Evolutionary conservation across 257 asterid genomes (phyloP).

Genomic region (Plectranthus barbatus): DNA sequence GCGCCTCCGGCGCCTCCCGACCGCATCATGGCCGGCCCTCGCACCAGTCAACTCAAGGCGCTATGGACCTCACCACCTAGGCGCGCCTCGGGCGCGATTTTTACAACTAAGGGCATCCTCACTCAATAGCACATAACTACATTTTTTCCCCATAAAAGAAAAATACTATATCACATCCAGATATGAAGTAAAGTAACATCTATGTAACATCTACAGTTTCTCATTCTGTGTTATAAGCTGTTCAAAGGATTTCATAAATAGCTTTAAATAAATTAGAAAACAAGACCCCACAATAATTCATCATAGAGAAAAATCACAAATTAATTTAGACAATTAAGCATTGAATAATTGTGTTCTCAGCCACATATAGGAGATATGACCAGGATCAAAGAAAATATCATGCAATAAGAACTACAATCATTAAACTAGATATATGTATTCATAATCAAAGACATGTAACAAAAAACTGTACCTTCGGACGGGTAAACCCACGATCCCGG

Average conservation of each 20-base stretch:
- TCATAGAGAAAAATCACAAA: neutral
- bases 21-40: too few relatives aligned
- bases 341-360: neutral
- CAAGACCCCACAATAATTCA: neutral
- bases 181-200: too few relatives aligned
- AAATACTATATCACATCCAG: neutral
- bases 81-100: too few relatives aligned
- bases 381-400: neutral
- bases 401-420: neutral
- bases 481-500: slow-evolving; percentile 87
- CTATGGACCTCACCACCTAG: too few relatives aligned
- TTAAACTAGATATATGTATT: neutral
- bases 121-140: too few relatives aligned
- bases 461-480: slow-evolving; percentile 70
- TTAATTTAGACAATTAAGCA: neutral
- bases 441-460: neutral
- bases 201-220: neutral
- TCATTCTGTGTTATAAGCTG: neutral
- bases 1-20: too few relatives aligned
- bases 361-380: neutral
- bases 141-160: neutral
- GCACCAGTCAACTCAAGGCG: too few relatives aligned
- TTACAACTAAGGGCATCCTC: too few relatives aligned
- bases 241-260: neutral
- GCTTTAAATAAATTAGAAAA: neutral